Percentiles rank a stretch among this genome's conserved stretches.
phyloP scores from a whole-genome alignment of 2,329 filamentous ascomycete species.

The Juglanconis juglandina region DNA sequence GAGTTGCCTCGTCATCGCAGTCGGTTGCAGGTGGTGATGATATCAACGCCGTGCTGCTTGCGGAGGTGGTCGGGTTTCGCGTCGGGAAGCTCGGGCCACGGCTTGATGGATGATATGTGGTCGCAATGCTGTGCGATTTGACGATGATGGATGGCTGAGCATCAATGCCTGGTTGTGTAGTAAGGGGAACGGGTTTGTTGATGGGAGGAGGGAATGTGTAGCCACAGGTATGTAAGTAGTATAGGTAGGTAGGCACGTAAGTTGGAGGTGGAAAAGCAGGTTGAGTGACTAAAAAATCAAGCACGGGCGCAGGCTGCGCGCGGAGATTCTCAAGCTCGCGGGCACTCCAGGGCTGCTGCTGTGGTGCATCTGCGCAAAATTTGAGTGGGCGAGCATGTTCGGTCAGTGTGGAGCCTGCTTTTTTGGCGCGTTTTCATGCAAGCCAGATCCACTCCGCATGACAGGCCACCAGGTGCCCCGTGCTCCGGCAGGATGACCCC shows the following conservation, averaged over 20 bases:
- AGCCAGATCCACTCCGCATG: neutral
- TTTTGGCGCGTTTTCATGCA: neutral
- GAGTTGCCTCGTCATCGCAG: conserved; percentile 32
- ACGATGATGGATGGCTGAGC: neutral
- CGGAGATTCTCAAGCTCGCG: neutral
- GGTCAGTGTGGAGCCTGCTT: conserved; percentile 4
- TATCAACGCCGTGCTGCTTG: conserved; percentile 1
- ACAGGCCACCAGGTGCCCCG: conserved; percentile 7
- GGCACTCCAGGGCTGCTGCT: neutral
- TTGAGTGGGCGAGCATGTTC: neutral
- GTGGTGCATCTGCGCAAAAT: neutral
- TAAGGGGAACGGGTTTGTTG: neutral
- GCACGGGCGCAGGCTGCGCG: conserved; percentile 1
- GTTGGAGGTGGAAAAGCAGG: neutral
- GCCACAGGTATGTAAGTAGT: neutral
- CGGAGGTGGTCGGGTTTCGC: neutral
- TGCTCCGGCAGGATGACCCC: conserved; percentile 12
- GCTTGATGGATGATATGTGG: neutral
- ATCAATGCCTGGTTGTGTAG: neutral
- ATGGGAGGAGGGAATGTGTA: neutral
- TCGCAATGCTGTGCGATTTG: neutral
- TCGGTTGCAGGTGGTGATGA: neutral
- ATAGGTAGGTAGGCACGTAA: neutral
- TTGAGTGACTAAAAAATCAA: neutral
- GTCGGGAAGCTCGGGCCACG: neutral